phyloP scores from a whole-genome alignment of 2,329 filamentous ascomycete genomes.

The Nectriaceae sp. region DNA sequence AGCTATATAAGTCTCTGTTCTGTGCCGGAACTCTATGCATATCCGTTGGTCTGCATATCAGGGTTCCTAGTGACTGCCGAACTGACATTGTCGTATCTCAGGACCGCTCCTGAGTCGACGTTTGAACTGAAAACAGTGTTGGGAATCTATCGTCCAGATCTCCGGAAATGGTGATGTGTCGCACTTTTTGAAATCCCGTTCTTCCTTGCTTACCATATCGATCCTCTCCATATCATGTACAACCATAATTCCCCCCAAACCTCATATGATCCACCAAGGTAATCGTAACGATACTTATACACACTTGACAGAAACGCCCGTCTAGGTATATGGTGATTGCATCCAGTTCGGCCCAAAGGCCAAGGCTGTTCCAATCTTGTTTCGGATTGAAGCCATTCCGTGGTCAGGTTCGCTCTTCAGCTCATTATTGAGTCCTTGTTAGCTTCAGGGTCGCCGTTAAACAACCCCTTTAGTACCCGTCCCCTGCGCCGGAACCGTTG shows the following conservation, averaged over 20 bases:
- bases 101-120: slow-evolving; percentile 21
- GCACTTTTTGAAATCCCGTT: slow-evolving; percentile 3
- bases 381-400: too few species aligned
- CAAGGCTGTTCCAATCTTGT: too few species aligned
- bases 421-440: too few species aligned
- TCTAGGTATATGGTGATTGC: too few species aligned
- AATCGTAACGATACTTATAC: slow-evolving; percentile 15
- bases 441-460: too few species aligned
- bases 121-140: slow-evolving; percentile 14
- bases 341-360: too few species aligned
- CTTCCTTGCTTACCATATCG: slow-evolving; percentile 7
- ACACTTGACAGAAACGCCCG: slow-evolving; percentile 11
- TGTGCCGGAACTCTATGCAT: slow-evolving; percentile 22
- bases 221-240: slow-evolving; percentile 16
- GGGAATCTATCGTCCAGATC: slow-evolving; percentile 22
- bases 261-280: slow-evolving; percentile 10
- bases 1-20: slow-evolving; percentile 14
- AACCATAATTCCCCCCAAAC: slow-evolving; percentile 15
- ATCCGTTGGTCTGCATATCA: slow-evolving; percentile 23
- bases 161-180: slow-evolving; percentile 2
- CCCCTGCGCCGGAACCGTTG: slow-evolving; percentile 57
- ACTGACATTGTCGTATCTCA: slow-evolving; percentile 13
- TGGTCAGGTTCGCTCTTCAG: too few species aligned
- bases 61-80: slow-evolving; percentile 16
- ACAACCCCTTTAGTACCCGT: slow-evolving; percentile 58